Evolutionary conservation across 345 rosid genomes (phyloP), one percentile per base, ranked within the genome.

Genomic region (Hevea brasiliensis): DNA sequence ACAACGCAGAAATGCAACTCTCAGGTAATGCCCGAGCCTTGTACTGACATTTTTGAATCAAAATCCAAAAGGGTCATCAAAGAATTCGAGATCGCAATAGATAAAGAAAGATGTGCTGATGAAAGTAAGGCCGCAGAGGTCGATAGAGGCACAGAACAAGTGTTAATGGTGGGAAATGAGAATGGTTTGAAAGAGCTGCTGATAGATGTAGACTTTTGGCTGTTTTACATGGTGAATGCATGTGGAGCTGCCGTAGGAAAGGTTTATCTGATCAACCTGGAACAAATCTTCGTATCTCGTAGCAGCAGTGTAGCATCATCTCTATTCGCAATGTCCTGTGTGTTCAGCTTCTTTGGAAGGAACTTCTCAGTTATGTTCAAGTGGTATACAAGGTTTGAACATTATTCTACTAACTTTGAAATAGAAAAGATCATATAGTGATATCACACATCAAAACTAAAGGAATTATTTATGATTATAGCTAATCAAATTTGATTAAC

Each of bases 331-430:
- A 64, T 71, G 12, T 65, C 80, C 15, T 71, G 61, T 48, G 20
- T 26, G 2, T 76, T 56, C 32, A 69, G 67, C 60, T 76, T 71
- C 61, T 76, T 71, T 41, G 80, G 72, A 7, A 58, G 72, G 32
- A 61, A 67, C 54, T 74, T 67, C 51, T 12, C 72, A 1, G 72
- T 60, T 7, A 47, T 40, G 47, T 62, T 74, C 61, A 4, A 59
- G 5, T 44, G 74, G 80, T 65, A 56, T 45, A 65, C 80, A 69
- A 76, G 77, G 80, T 72, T 63, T 11, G 70, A 51, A 42, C 65
- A 69, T 24, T 45, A 3, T 48, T 8, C 48, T 27, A n/a, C n/a
- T n/a, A n/a, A n/a, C n/a, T n/a, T n/a, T n/a, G n/a, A n/a, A n/a
- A n/a, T n/a, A n/a, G n/a, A n/a, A n/a, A n/a, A n/a, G n/a, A n/a